phyloP scores from a whole-genome alignment of 257 asterid genomes.

The Perilla frutescens region DNA sequence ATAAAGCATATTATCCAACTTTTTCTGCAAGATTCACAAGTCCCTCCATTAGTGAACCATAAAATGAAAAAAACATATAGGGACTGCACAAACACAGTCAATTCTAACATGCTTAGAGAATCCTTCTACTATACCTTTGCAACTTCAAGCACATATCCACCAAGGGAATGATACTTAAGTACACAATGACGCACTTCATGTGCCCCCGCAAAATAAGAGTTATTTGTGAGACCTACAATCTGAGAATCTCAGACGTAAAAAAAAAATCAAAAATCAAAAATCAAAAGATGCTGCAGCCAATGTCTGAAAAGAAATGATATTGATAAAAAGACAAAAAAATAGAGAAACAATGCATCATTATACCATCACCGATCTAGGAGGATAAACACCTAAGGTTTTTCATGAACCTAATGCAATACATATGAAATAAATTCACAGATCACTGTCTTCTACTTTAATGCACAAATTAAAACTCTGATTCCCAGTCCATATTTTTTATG shows the following conservation, averaged over 20 bases:
- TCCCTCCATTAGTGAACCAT: constrained; percentile 43
- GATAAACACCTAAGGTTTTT: background rate
- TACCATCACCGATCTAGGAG: constrained; percentile 15
- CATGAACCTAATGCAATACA: background rate
- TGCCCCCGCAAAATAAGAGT: constrained; percentile 72
- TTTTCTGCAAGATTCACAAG: constrained; percentile 77
- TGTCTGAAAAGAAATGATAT: constrained; percentile 12
- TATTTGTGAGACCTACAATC: constrained; percentile 92
- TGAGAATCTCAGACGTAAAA: constrained; percentile 36
- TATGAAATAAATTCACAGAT: background rate
- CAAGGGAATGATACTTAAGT: constrained; percentile 69
- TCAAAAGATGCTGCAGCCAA: constrained; percentile 19
- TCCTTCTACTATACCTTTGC: constrained; percentile 73
- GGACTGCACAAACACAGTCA: constrained; percentile 9
- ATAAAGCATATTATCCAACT: constrained; percentile 87
- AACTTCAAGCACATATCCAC: constrained; percentile 82
- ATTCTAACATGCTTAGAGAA: constrained; percentile 22
- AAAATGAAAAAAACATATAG: constrained; percentile 23
- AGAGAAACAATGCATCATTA: constrained; percentile 6
- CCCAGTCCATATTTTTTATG: background rate
- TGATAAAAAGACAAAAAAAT: constrained; percentile 6
- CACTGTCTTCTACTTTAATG: background rate
- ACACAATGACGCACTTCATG: constrained; percentile 93
- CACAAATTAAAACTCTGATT: background rate
- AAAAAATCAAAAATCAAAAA: constrained; percentile 2